Base-by-base conservation (phyloP, 2,329 filamentous ascomycete species). In the Juglanconis juglandina region DNA sequence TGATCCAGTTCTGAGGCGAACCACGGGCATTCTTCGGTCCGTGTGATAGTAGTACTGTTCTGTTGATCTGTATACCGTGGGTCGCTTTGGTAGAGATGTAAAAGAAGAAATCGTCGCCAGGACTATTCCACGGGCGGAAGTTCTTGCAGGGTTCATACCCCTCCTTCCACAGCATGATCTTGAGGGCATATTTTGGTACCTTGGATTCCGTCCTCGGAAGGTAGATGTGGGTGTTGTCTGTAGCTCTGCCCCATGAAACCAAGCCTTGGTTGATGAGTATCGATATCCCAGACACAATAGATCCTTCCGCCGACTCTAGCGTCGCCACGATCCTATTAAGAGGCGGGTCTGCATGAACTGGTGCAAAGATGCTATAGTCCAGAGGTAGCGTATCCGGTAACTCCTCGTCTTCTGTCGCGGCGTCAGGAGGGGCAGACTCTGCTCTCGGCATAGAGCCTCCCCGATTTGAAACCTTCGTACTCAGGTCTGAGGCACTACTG, bases 111-210 rank as follows among this genome's bases (percentile, higher is more conserved):
- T 87, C 77, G 11, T 84, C 81, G 2, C 80, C 73, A 59, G 80
- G 72, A 33, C 68, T 62, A 76, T 82, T 79, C 69, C 83, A 84
- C 55, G 82, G 82, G 41, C 78, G 77, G 55, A 79, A 69, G 30
- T 83, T 80, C 52, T 79, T 80, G 53, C 77, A 77, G 7, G 82
- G 79, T 60, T 91, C 88, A 60, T 88, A 87, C 10, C 84, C 84
- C 0, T 87, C 82, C 58, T 84, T 87, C 81, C 89, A 92, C 35
- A 95, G 84, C 39, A 91, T 79, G 42, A 97, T 78, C 68, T 90
- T 88, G 66, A 96, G 86, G 0, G 91, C 92, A 64, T 88, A 87
- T 70, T 94, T 94, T 1, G 93, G 91, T 41, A 98, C 85, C 14
- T 87, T 87, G 2, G 79, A 81, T 65, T 97, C 91, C 32, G 77